A percentile compares a stretch with the other conserved stretches of the same genome.
Conservation (phyloP, 202 grass and related monocot genomes). For the Hordeum pubiflorum region DNA sequence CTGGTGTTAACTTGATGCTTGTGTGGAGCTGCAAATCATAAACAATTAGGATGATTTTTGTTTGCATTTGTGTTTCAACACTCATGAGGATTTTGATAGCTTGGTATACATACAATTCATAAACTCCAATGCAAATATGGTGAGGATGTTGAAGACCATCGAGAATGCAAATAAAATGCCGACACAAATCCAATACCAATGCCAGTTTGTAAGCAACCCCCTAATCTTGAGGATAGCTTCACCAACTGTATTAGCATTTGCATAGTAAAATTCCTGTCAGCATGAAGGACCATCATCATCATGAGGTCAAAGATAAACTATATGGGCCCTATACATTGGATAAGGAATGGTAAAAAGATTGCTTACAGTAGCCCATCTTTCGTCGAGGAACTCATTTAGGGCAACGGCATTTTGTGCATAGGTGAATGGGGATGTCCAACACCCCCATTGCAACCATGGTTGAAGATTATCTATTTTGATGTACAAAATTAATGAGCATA, state of each 20-base stretch:
- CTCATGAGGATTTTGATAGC: background rate
- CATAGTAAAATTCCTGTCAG: conserved; percentile 24
- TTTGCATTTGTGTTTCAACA: background rate
- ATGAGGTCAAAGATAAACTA: background rate
- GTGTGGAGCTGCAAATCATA: conserved; percentile 40
- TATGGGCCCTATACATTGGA: background rate
- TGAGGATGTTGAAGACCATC: conserved; percentile 74
- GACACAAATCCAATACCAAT: conserved; percentile 78
- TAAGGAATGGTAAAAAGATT: background rate
- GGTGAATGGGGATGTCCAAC: conserved; percentile 57
- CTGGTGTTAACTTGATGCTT: conserved; percentile 30
- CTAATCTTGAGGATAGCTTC: conserved; percentile 56
- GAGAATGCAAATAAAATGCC: conserved; percentile 48
- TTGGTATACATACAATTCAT: conserved; percentile 40
- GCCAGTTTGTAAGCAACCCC: conserved; percentile 46
- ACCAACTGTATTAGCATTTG: conserved; percentile 42
- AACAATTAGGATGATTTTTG: background rate
- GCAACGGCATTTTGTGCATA: conserved; percentile 63
- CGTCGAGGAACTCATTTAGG: conserved; percentile 58
- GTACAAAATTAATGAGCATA: background rate
- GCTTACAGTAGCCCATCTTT: conserved; percentile 53
- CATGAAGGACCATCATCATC: background rate
- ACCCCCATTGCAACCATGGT: conserved; percentile 59
- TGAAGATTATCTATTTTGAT: conserved; percentile 53
- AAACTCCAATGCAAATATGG: conserved; percentile 55